Conservation (phyloP, 257 asterid genomes). For the Petrea volubilis region DNA sequence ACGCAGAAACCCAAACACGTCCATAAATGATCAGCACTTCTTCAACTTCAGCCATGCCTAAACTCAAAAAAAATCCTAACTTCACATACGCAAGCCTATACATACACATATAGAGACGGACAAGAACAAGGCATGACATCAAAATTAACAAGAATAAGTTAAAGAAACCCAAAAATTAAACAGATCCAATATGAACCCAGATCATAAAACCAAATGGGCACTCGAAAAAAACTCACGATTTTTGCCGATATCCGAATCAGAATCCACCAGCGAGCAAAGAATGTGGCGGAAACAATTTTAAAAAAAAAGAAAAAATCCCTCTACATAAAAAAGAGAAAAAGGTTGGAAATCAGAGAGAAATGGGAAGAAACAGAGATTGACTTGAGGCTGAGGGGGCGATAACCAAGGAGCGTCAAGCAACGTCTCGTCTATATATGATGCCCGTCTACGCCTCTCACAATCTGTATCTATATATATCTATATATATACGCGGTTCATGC, state of each 20-base stretch:
- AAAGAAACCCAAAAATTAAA: not conserved
- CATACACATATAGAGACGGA: not conserved
- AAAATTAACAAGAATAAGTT: not conserved
- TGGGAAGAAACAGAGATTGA: not conserved
- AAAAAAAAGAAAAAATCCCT: not conserved
- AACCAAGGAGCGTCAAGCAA: slow-evolving; percentile 28
- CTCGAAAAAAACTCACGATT: slow-evolving; percentile 7
- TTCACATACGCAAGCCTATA: not conserved
- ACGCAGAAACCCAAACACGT: not conserved
- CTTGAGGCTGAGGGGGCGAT: slow-evolving; percentile 22
- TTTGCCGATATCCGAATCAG: slow-evolving; percentile 22
- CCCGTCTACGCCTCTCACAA: not conserved
- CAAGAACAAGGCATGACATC: not conserved
- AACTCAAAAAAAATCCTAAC: not conserved
- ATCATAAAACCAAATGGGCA: slow-evolving; percentile 21
- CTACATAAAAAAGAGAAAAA: not conserved
- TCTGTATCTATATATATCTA: not conserved
- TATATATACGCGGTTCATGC: slow-evolving; percentile 28
- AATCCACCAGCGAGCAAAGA: slow-evolving; percentile 27
- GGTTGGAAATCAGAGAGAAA: not conserved
- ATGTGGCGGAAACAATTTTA: not conserved
- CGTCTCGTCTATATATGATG: not conserved
- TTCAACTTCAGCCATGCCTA: not conserved
- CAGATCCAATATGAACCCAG: slow-evolving; percentile 23
- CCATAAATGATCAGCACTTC: slow-evolving; percentile 8